Base-by-base conservation (phyloP, 1,284 basidiomycete genomes). In the Wallemia ichthyophaga region DNA sequence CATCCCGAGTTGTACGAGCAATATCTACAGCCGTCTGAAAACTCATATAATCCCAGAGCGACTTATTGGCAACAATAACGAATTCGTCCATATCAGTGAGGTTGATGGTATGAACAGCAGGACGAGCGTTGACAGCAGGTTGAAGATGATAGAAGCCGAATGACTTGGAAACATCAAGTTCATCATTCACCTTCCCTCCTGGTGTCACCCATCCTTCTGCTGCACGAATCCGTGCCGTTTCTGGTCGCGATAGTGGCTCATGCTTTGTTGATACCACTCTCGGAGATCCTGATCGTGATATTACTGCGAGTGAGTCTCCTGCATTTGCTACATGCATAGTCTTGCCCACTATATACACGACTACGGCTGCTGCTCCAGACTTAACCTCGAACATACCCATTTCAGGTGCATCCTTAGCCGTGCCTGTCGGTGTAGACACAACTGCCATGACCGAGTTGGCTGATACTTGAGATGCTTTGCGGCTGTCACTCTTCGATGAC, bases 21-120 rank as follows among this genome's bases (percentile, higher is more conserved):
- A 98, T 91, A 67, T 98, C 92, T 58, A 98, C 88, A 0, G 94
- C 94, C 0, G 86, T 92, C 70, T 96, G 91, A 69, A 86, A 88
- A 7, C 86, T 84, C 63, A 96, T 83, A 64, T 81, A 85, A 66
- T 92, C 84, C 94, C 94, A 99, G 32, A 98, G 70, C 0, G 85
- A 86, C 1, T 80, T 78, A 68, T 96, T 98, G 33, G 83, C 92
- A 62, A 98, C 78, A 69, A 99, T 94, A 66, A 98, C 78, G 67
- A 98, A 95, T 69, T 99, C 94, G 70, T 98, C 94, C 62, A 80
- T 76, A 63, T 89, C 84, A 1, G 79, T 76, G 28, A 98, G 73
- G 61, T 80, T 74, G 63, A 84, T 78, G 1, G 73, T 74, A 62
- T 73, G 73, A 60, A 94, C 78, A 66, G 86, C 80, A 0, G 92